Conservation (phyloP, 129 eudicot genomes). For the Pittosporum tobira region DNA sequence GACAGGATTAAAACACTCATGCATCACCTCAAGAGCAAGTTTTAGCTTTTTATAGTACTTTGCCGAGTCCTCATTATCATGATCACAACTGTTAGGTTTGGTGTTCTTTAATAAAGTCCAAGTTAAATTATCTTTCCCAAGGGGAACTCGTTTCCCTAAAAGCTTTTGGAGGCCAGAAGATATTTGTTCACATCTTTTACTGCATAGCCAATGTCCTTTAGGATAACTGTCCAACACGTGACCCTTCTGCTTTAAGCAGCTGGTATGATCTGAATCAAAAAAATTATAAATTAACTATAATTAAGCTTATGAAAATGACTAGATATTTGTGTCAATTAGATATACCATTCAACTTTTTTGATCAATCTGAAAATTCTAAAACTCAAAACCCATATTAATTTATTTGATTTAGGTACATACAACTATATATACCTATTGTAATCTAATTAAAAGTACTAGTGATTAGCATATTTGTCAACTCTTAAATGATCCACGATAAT, state of each 20-base stretch:
- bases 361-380: too few relatives aligned
- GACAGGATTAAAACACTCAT: constrained; percentile 89
- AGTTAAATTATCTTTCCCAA: constrained; percentile 18
- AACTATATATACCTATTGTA: too few relatives aligned
- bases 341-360: too few relatives aligned
- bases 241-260: constrained; percentile 46
- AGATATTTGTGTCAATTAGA: too few relatives aligned
- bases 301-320: background rate
- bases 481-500: too few relatives aligned
- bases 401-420: too few relatives aligned
- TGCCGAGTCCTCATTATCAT: constrained; percentile 27
- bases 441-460: too few relatives aligned
- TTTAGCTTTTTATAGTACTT: constrained; percentile 69
- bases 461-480: too few relatives aligned
- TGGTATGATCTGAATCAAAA: constrained; percentile 54
- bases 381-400: too few relatives aligned
- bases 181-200: constrained; percentile 66
- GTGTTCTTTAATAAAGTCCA: background rate
- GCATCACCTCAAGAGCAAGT: constrained; percentile 79
- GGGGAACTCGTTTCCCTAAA: constrained; percentile 26
- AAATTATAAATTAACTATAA: constrained; percentile 1
- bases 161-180: constrained; percentile 26
- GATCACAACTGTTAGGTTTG: constrained; percentile 13
- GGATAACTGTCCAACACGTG: constrained; percentile 11
- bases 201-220: constrained; percentile 59